A percentile compares a stretch with the other conserved stretches of the same genome.
Conservation (phyloP, 176 grass and related monocot genomes). For the Rhynchospora pubera region DNA sequence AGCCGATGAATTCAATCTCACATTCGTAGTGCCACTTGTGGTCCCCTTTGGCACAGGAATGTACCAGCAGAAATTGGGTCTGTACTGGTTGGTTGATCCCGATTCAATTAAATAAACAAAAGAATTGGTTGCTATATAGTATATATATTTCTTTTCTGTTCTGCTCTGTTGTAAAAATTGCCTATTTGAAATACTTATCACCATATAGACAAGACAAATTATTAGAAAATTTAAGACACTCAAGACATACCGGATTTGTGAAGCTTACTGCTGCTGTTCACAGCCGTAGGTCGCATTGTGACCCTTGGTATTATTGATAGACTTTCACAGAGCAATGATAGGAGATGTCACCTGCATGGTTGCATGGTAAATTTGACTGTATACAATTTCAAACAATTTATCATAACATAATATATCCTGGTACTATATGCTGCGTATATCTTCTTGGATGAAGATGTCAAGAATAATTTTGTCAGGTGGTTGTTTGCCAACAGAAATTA, state of each 20-base stretch:
- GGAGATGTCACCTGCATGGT: not conserved
- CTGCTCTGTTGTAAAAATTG: not conserved
- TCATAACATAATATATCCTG: not conserved
- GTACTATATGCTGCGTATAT: not conserved
- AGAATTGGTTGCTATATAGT: not conserved
- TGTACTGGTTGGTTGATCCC: not conserved
- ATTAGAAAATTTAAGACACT: not conserved
- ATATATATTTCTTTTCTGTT: not conserved
- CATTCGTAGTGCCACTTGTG: not conserved
- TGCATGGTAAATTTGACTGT: not conserved
- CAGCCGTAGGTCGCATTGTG: not conserved
- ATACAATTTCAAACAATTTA: not conserved
- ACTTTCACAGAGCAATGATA: not conserved
- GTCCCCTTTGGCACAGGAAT: not conserved
- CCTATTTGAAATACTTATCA: not conserved
- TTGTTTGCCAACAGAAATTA: not conserved
- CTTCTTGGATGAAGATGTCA: not conserved
- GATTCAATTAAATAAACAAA: not conserved
- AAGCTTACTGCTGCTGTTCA: not conserved
- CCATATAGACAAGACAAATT: not conserved
- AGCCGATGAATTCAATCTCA: not conserved
- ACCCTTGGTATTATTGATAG: not conserved
- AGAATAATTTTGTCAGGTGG: not conserved
- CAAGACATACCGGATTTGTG: not conserved
- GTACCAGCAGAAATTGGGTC: not conserved